Conservation (phyloP, 2,329 filamentous ascomycete genomes). For the Penicillium oxalicum region DNA sequence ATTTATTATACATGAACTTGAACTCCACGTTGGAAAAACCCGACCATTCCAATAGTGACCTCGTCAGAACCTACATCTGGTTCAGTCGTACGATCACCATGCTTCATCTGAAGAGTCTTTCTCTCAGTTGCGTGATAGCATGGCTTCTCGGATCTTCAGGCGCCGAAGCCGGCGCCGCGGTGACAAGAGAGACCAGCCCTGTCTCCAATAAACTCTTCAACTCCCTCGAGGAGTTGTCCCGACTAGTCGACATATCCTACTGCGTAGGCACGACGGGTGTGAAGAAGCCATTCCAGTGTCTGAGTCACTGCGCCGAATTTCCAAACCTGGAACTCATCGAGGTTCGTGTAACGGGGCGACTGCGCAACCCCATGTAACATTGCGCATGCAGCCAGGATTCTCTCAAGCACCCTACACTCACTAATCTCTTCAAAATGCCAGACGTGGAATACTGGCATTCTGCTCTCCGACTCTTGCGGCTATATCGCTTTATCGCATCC, state of each 20-base stretch:
- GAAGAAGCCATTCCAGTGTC: constrained; percentile 73
- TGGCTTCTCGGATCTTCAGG: not conserved
- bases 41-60: too few species aligned
- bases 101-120: not conserved
- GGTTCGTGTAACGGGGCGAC: constrained; percentile 24
- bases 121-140: not conserved
- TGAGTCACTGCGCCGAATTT: constrained; percentile 80
- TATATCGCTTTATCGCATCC: constrained; percentile 83
- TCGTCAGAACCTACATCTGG: too few species aligned
- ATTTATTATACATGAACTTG: too few species aligned
- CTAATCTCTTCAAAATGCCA: constrained; percentile 17
- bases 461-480: constrained; percentile 86
- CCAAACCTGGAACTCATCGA: constrained; percentile 69
- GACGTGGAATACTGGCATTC: constrained; percentile 83
- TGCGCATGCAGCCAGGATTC: not conserved
- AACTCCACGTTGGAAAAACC: too few species aligned
- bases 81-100: not conserved
- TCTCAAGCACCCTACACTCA: not conserved
- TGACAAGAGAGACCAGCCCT: constrained; percentile 6
- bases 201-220: constrained; percentile 64
- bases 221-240: constrained; percentile 79
- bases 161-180: not conserved
- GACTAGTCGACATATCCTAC: constrained; percentile 89
- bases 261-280: constrained; percentile 85
- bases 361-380: too few species aligned